Evolutionary conservation across 306 rosid species (phyloP), one percentile per base, ranked within the genome.

Genomic region (Sophora flavescens): DNA sequence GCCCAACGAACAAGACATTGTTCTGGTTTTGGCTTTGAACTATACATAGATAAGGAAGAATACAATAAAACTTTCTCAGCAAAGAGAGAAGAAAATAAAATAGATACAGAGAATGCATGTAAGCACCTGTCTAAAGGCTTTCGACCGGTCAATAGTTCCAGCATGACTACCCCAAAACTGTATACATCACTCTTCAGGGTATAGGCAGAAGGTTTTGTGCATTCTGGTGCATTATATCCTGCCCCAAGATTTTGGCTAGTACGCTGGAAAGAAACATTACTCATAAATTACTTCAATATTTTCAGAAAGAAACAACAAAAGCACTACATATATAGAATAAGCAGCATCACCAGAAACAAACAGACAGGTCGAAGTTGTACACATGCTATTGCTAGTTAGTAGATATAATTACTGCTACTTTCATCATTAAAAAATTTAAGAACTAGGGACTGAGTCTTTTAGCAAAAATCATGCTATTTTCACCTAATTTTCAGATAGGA

Each of bases 171-270:
- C 70, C 98, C 97, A 65, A 88, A 86, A 85, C 96, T 90, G 81
- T 88, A 91, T 13, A 90, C 91, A 60, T 94, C 98, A 79, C 96
- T 91, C 86, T 86, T 94, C 69, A 78, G 5, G 17, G 93, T 85
- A 76, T 83, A 91, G 30, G 88, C 92, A 3, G 89, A 86, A 51
- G 91, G 91, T 47, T 74, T 81, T 47, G 83, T 78, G 87, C 98
- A 91, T 82, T 94, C 97, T 6, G 98, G 98, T 58, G 98, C 97
- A 73, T 85, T 89, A 77, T 91, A 94, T 88, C 97, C 98, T 42
- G 68, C 80, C 62, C 92, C 96, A 5, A 87, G 88, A 81, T 86
- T 89, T 77, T 89, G 86, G 80, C 88, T 91, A 14, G 91, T 87
- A 32, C 81, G 85, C 96, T 94, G 84, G 50, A 10, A 71, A 70